A percentile compares a stretch with the other conserved stretches of the same genome.
These are phyloP conservation scores for Gymnopilus dilepis DNA, from an alignment of 768 basidiomycete genomes.

Conservation along the genomic window DNA sequence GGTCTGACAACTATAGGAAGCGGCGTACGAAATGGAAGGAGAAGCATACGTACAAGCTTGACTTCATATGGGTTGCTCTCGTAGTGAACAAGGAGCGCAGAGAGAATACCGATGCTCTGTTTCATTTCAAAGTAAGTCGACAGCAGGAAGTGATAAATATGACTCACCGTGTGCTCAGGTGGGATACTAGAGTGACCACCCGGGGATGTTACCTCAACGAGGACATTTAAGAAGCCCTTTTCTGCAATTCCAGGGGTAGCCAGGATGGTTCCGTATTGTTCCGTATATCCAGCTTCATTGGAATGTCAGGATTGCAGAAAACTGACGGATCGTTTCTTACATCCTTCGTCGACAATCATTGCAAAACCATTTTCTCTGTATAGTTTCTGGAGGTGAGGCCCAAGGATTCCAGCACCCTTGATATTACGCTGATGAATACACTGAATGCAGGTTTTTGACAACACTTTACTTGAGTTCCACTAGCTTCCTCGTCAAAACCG, in stretches of 20 bases:
- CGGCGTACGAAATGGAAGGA: not conserved
- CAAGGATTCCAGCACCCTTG: constrained; percentile 61
- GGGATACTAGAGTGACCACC: constrained; percentile 92
- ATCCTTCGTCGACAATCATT: constrained; percentile 88
- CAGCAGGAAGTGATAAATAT: not conserved
- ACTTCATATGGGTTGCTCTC: constrained; percentile 67
- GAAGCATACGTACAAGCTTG: constrained; percentile 48
- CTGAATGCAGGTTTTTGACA: no score
- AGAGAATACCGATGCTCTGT: constrained; percentile 84
- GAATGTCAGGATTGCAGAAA: constrained; percentile 5
- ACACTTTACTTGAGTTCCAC: constrained; percentile 46
- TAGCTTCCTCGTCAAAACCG: constrained; percentile 81
- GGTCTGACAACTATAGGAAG: constrained; percentile 37
- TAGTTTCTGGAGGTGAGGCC: constrained; percentile 50
- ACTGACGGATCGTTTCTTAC: constrained; percentile 39
- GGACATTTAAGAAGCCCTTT: constrained; percentile 72
- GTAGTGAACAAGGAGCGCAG: constrained; percentile 67
- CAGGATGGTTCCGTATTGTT: constrained; percentile 57
- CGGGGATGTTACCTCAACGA: constrained; percentile 63
- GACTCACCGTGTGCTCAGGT: constrained; percentile 73
- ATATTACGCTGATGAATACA: no score
- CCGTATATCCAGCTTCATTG: constrained; percentile 48
- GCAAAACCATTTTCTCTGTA: constrained; percentile 79
- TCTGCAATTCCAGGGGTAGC: constrained; percentile 72
- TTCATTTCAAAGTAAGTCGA: not conserved